Percentiles rank a stretch among this genome's conserved stretches.
phyloP scores from a whole-genome alignment of 1,284 basidiomycete species.

The Sphaerobolus stellatus region DNA sequence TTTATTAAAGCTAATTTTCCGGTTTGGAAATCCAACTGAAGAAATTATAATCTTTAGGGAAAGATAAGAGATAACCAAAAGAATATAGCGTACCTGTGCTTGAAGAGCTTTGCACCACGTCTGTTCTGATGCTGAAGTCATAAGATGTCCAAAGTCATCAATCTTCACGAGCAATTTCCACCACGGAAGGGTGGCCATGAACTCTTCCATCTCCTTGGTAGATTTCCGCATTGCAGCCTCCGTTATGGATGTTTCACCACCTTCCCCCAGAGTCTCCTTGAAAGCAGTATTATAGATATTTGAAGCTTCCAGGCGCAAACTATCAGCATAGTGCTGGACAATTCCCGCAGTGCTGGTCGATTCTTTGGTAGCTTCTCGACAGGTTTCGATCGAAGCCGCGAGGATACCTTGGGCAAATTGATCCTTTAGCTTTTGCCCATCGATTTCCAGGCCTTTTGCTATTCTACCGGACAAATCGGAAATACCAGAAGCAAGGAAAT shows the following conservation, averaged over 20 bases:
- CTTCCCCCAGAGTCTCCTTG: conserved; percentile 20
- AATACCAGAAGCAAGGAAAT: conserved; percentile 58
- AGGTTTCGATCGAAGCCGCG: conserved; percentile 34
- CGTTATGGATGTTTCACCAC: conserved; percentile 44
- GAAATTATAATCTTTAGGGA: too few species aligned
- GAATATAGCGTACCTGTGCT: conserved; percentile 47
- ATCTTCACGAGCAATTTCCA: conserved; percentile 65
- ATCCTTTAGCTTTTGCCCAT: conserved; percentile 11
- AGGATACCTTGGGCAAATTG: conserved; percentile 34
- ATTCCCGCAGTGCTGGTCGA: conserved; percentile 10
- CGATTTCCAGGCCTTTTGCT: conserved; percentile 31
- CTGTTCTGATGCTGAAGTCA: conserved; percentile 52
- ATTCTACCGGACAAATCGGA: conserved; percentile 46
- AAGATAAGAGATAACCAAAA: conserved; percentile 1
- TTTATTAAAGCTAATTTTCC: conserved; percentile 65
- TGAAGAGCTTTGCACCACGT: conserved; percentile 70
- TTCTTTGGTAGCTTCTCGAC: conserved; percentile 27
- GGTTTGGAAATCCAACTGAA: conserved; percentile 67
- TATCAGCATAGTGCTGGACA: conserved; percentile 22
- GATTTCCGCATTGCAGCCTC: conserved; percentile 51
- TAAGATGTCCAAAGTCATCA: conserved; percentile 66
- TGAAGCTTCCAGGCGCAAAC: conserved; percentile 35
- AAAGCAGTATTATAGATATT: conserved; percentile 18
- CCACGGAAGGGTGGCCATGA: conserved; percentile 62
- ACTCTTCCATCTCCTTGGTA: conserved; percentile 46